phyloP scores from a whole-genome alignment of 2,329 filamentous ascomycete genomes.

The Hypoxylon sp. region DNA sequence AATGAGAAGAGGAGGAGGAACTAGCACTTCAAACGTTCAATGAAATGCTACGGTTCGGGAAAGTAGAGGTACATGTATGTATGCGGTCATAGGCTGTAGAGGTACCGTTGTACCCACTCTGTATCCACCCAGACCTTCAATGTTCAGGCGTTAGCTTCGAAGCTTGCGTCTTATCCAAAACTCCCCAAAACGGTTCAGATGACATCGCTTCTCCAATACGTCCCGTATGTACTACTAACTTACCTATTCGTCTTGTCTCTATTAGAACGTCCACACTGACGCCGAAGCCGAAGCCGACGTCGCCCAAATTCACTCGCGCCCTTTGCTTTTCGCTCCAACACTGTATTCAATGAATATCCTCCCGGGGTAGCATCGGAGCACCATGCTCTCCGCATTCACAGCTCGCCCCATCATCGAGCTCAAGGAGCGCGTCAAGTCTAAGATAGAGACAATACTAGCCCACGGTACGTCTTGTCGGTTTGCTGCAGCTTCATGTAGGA shows the following conservation, averaged over 20 bases:
- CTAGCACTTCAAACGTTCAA: too few relatives aligned
- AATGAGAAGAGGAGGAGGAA: not conserved
- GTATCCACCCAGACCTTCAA: constrained; percentile 1
- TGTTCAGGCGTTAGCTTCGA: constrained; percentile 8
- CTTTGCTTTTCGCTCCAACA: not conserved
- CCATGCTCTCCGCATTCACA: constrained; percentile 97
- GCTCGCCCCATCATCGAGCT: constrained; percentile 98
- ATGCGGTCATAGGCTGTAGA: constrained; percentile 25
- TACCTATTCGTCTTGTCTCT: not conserved
- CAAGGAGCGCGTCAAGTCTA: constrained; percentile 93
- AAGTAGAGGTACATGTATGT: not conserved
- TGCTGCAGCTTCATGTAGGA: constrained; percentile 3
- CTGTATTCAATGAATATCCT: constrained; percentile 35
- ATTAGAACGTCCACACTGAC: not conserved
- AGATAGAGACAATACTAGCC: constrained; percentile 94
- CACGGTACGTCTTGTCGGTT: constrained; percentile 72
- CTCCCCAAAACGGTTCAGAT: constrained; percentile 16
- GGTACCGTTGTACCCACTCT: constrained; percentile 13
- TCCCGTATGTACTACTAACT: not conserved
- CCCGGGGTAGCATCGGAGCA: constrained; percentile 47
- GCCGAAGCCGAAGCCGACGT: not conserved
- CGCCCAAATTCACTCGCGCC: not conserved
- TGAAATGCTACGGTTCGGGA: too few relatives aligned
- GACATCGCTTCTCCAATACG: constrained; percentile 11
- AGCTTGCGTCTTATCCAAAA: constrained; percentile 1